phyloP scores from a whole-genome alignment of 805 yeast species.

The Cyberlindnera subsufficiens region DNA sequence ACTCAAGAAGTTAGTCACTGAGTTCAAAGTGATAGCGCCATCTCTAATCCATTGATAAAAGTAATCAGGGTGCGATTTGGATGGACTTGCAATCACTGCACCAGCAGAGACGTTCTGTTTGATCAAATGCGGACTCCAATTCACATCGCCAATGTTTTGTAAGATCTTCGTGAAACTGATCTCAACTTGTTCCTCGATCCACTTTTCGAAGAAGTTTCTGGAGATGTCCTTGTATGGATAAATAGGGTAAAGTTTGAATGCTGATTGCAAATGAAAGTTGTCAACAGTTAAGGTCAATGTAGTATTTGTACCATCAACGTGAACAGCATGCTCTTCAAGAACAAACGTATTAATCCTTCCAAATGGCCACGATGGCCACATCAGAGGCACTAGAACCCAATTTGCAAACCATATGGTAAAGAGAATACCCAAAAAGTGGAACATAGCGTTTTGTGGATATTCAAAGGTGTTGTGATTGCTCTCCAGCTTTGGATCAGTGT shows the following conservation, averaged over 20 bases:
- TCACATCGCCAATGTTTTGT: slow-evolving; percentile 41
- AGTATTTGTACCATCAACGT: too few species aligned
- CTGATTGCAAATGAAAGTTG: slow-evolving; percentile 21
- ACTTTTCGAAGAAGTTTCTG: slow-evolving; percentile 32
- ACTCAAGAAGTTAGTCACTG: slow-evolving; percentile 51
- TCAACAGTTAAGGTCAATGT: slow-evolving; percentile 7
- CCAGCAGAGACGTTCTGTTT: slow-evolving; percentile 48
- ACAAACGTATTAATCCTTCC: too few species aligned
- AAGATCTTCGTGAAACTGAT: slow-evolving; percentile 38
- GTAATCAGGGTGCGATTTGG: slow-evolving; percentile 65
- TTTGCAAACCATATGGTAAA: background rate
- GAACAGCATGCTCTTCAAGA: too few species aligned
- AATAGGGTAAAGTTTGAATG: slow-evolving; percentile 14
- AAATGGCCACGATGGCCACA: slow-evolving; percentile 1
- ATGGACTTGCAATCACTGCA: slow-evolving; percentile 82
- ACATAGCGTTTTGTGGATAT: too few species aligned
- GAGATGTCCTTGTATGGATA: slow-evolving; percentile 16
- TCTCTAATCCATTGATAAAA: slow-evolving; percentile 91
- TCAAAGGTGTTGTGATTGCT: too few species aligned
- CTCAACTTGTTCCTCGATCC: slow-evolving; percentile 39
- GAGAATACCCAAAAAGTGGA: too few species aligned
- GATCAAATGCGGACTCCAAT: slow-evolving; percentile 22
- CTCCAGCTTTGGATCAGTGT: too few species aligned
- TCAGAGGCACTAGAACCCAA: slow-evolving; percentile 3
- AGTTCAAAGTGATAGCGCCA: slow-evolving; percentile 70